A percentile compares a stretch with the other conserved stretches of the same genome.
phyloP scores from a whole-genome alignment of 2,329 filamentous ascomycete species.

The Cercospora sp. region DNA sequence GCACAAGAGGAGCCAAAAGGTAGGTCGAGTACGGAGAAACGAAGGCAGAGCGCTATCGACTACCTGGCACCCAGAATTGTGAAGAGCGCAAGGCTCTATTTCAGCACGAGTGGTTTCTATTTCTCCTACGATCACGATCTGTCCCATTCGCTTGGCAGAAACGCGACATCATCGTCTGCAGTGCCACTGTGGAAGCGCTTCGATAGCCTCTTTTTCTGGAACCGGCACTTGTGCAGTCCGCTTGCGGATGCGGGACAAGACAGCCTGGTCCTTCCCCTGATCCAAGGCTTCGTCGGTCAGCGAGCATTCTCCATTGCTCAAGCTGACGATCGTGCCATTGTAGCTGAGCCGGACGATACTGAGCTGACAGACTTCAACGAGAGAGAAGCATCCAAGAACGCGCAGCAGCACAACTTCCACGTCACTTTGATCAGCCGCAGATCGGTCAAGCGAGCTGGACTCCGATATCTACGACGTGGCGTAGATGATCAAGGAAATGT shows the following conservation, averaged over 20 bases:
- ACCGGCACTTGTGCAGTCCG: constrained; percentile 69
- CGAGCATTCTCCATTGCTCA: constrained; percentile 62
- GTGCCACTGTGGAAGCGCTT: constrained; percentile 69
- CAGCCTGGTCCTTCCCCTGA: constrained; percentile 72
- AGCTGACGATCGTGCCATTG: constrained; percentile 33
- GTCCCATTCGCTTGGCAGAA: constrained; percentile 61
- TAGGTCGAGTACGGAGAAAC: constrained; percentile 10
- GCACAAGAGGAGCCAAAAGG: constrained; percentile 2
- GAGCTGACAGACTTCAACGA: constrained; percentile 17
- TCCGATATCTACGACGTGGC: constrained; percentile 86
- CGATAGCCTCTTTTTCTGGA: constrained; percentile 83
- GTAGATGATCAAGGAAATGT: constrained; percentile 86
- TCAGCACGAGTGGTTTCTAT: constrained; percentile 82
- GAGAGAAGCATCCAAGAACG: constrained; percentile 1
- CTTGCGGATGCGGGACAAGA: constrained; percentile 75
- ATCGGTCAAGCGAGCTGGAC: constrained; percentile 79
- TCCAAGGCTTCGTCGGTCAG: constrained; percentile 95
- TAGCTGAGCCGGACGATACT: constrained; percentile 28
- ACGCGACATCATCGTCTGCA: constrained; percentile 46
- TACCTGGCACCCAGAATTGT: constrained; percentile 78
- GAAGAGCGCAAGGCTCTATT: constrained; percentile 79
- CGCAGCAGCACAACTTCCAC: constrained; percentile 57
- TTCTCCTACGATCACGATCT: constrained; percentile 95
- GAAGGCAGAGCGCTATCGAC: constrained; percentile 31
- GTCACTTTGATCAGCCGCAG: constrained; percentile 91